Conservation (phyloP, 441 rosid genomes). For the Erysimum cheiri region DNA sequence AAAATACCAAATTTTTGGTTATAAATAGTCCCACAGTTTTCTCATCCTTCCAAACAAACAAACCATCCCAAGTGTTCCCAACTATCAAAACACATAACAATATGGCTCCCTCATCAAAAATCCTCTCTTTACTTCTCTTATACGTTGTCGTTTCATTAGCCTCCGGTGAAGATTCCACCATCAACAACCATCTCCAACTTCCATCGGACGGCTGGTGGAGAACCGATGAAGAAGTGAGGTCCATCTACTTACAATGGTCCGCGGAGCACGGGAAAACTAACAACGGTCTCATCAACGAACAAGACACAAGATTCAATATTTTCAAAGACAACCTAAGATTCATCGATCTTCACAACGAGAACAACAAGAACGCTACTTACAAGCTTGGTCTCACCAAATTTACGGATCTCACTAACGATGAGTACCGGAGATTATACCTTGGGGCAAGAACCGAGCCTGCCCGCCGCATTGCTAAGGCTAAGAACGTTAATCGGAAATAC, state of each 20-base stretch:
- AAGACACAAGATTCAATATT: conserved; percentile 53
- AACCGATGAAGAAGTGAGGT: conserved; percentile 60
- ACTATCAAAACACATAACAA: conserved; percentile 25
- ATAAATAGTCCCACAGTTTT: conserved; percentile 38
- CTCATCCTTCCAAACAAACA: conserved; percentile 24
- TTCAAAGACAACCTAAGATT: conserved; percentile 69
- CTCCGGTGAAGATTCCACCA: conserved; percentile 42
- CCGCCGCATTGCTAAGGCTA: conserved; percentile 59
- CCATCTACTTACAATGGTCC: conserved; percentile 62
- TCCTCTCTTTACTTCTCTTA: conserved; percentile 49
- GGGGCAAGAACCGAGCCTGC: conserved; percentile 56
- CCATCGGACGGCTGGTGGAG: conserved; percentile 48
- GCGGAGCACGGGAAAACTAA: conserved; percentile 54
- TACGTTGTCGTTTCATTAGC: conserved; percentile 48
- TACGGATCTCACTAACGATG: conserved; percentile 70
- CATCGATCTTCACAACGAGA: conserved; percentile 60
- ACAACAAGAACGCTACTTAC: conserved; percentile 52
- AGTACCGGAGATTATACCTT: conserved; percentile 55
- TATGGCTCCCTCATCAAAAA: conserved; percentile 36
- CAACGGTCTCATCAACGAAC: conserved; percentile 49
- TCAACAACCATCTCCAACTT: conserved; percentile 39
- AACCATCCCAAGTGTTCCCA: conserved; percentile 19
- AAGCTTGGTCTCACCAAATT: conserved; percentile 64
- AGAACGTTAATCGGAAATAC: conserved; percentile 49
- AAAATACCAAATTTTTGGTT: conserved; percentile 35